Conservation (phyloP, 1,139 yeast genomes). For the Saccharomyces hybrid region DNA sequence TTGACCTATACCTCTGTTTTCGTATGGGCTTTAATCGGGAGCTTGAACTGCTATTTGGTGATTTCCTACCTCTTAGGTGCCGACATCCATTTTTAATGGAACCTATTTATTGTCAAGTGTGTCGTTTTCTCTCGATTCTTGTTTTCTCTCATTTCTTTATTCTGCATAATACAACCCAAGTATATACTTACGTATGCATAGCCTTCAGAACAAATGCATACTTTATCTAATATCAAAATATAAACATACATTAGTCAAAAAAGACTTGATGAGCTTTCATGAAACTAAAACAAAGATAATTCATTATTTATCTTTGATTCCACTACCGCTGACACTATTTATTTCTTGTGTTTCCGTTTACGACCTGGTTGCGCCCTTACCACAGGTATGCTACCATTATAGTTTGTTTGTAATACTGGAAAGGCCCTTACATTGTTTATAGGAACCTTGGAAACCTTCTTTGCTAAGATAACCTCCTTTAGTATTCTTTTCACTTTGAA, state of each 20-base stretch:
- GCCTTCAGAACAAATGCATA: not conserved
- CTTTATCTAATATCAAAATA: slow-evolving; percentile 2
- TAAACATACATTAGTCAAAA: not conserved
- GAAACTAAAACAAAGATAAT: not conserved
- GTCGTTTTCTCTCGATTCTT: not conserved
- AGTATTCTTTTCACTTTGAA: slow-evolving; percentile 44
- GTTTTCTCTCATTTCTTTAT: not conserved
- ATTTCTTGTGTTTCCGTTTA: slow-evolving; percentile 31
- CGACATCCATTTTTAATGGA: slow-evolving; percentile 45
- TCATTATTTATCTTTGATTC: not conserved
- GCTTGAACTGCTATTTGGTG: slow-evolving; percentile 66
- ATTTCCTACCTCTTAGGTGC: slow-evolving; percentile 61
- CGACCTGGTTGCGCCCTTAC: slow-evolving; percentile 32
- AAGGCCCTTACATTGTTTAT: slow-evolving; percentile 32
- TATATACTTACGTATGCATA: not conserved
- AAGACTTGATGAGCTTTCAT: not conserved
- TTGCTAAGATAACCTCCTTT: slow-evolving; percentile 36
- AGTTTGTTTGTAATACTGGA: slow-evolving; percentile 68
- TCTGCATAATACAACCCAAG: slow-evolving; percentile 4
- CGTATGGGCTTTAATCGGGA: slow-evolving; percentile 67
- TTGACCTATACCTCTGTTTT: slow-evolving; percentile 47
- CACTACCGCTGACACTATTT: slow-evolving; percentile 12
- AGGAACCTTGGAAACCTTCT: slow-evolving; percentile 24
- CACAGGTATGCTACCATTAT: slow-evolving; percentile 76
- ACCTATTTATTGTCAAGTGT: not conserved